Evolutionary conservation across 1,139 yeast species (phyloP), one percentile per base, ranked within the genome.

Genomic region (Zygoascus meyerae): DNA sequence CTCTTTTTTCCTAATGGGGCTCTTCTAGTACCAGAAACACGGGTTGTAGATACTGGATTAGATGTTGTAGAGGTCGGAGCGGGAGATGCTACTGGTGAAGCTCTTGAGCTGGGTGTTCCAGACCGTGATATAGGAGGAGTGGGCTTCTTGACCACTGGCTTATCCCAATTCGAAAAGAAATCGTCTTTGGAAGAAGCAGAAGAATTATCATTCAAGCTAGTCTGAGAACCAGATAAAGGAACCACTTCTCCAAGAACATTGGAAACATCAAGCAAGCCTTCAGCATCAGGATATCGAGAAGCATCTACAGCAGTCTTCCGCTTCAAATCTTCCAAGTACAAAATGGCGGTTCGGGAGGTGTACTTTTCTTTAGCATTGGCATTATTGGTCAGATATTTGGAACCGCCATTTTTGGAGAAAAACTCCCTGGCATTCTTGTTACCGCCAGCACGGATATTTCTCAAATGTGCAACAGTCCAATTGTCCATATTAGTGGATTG

Each of bases 401-500:
- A 73, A 14, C 96, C 97, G 40, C 95, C 95, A 61, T 89, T 81
- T 66, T 86, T 86, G 57, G 78, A 66, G 65, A 85, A 85, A 60
- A 79, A 92, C 49, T 86, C 95, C 55, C 81, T 80, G 39, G 96
- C 95, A 42, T 75, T 77, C 59, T 82, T 82, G 66, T 92, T 92
- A 15, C 97, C 98, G 47, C 97, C 97, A 51, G 84, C 78, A 63
- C 90, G 89, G 77, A 92, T 87, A 63, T 87, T 80, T 61, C 96
- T 77, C 64, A 92, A 72, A 66, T 92, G 95, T 56, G 81, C 81
- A 54, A 89, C 76, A 47, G 90, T 86, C 96, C 97, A 92, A 63
- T 81, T 82, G 67, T 92, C 98, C 74, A 92, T 75, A 53, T 86
- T 87, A 38, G 95, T 81, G 33, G 96, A 86, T 63, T 90, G 86